Percentiles rank a stretch among this genome's conserved stretches.
Evolutionary conservation across 495 filamentous ascomycete species (phyloP).

Genomic region (Pseudevernia furfuracea): DNA sequence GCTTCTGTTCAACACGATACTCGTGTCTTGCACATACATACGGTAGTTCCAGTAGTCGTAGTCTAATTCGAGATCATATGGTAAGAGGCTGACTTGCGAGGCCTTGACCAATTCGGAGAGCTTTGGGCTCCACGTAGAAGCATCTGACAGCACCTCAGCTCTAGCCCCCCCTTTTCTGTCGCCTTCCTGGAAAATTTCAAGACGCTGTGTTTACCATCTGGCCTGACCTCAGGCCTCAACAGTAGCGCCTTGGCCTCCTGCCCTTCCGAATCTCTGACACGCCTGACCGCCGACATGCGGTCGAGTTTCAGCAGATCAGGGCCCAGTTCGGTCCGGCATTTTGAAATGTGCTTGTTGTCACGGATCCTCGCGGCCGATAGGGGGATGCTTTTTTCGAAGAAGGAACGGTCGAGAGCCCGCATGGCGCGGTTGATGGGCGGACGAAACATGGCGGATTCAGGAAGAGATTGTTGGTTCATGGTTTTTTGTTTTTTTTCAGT

Average conservation of each 20-base stretch:
- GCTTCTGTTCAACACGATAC: background rate
- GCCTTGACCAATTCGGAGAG: constrained; percentile 60
- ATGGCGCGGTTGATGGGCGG: constrained; percentile 79
- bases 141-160: constrained; percentile 40
- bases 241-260: constrained; percentile 63
- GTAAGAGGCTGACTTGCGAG: constrained; percentile 57
- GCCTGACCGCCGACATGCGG: constrained; percentile 49
- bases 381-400: constrained; percentile 69
- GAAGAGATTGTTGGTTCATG: background rate
- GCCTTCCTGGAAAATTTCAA: background rate
- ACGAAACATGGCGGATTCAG: constrained; percentile 51
- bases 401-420: constrained; percentile 68
- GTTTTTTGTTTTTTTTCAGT: too few species aligned
- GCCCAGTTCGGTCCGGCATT: constrained; percentile 53
- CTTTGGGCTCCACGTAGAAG: constrained; percentile 62
- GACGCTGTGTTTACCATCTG: constrained; percentile 48
- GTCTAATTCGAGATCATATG: constrained; percentile 65
- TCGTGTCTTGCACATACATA: constrained; percentile 35
- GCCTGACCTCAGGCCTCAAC: constrained; percentile 58
- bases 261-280: constrained; percentile 35
- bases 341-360: constrained; percentile 62
- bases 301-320: constrained; percentile 55
- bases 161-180: background rate
- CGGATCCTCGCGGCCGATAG: constrained; percentile 71
- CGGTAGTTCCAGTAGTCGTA: constrained; percentile 84